phyloP scores from a whole-genome alignment of 768 basidiomycete species.

The Boletus insuetus region DNA sequence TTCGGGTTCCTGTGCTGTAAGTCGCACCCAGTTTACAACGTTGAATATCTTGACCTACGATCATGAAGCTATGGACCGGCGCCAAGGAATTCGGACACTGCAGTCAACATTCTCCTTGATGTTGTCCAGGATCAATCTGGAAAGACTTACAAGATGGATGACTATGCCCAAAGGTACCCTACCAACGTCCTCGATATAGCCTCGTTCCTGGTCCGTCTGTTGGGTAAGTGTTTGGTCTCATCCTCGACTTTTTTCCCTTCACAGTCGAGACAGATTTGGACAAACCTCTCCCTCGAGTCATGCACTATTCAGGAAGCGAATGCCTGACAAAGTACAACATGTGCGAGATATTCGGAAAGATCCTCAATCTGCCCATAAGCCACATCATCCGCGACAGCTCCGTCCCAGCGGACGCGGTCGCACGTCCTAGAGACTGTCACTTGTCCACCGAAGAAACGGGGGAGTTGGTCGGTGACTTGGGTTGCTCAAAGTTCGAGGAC shows the following conservation, averaged over 20 bases:
- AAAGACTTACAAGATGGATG: conserved; percentile 93
- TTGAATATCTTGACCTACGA: not conserved
- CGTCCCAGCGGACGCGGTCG: conserved; percentile 63
- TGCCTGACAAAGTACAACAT: conserved; percentile 94
- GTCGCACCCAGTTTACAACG: conserved; percentile 17
- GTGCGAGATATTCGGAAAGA: conserved; percentile 70
- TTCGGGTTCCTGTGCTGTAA: conserved; percentile 89
- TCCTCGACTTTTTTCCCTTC: not conserved
- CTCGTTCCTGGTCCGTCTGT: conserved; percentile 73
- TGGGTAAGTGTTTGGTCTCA: conserved; percentile 43
- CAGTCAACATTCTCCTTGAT: conserved; percentile 86
- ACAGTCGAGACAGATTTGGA: conserved; percentile 31
- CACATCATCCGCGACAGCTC: conserved; percentile 77
- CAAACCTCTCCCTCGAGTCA: conserved; percentile 42
- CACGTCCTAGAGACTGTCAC: conserved; percentile 78
- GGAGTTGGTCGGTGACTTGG: conserved; percentile 58
- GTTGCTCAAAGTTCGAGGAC: conserved; percentile 68
- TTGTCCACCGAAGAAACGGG: conserved; percentile 77
- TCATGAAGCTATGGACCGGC: conserved; percentile 77
- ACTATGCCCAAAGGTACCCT: conserved; percentile 89
- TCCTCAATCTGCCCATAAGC: conserved; percentile 64
- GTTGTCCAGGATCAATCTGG: conserved; percentile 84
- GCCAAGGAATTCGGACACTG: conserved; percentile 80
- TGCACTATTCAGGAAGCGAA: conserved; percentile 84
- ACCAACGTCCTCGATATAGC: conserved; percentile 90